Conservation (phyloP, 108 stramenopile genomes). For the Parmales sp. region DNA sequence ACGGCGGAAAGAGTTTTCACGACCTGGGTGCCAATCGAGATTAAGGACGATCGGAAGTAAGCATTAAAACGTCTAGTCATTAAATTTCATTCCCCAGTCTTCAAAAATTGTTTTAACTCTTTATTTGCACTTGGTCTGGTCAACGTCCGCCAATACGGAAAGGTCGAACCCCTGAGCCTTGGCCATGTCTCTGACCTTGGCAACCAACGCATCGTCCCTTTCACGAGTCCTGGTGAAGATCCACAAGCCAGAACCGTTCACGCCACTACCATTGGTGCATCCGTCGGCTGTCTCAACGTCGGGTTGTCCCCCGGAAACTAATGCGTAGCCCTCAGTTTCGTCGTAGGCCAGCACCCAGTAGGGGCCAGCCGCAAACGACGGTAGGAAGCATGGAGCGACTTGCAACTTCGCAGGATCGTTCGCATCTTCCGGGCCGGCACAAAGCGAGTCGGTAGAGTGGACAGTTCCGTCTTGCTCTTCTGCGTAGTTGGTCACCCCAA, state of each 20-base stretch:
- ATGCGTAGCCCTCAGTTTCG: slow-evolving; percentile 40
- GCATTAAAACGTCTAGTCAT: too few relatives aligned
- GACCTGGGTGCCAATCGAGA: too few relatives aligned
- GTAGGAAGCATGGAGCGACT: slow-evolving; percentile 45
- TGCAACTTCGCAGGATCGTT: slow-evolving; percentile 24
- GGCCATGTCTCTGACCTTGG: slow-evolving; percentile 26
- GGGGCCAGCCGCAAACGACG: slow-evolving; percentile 29
- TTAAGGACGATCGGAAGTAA: too few relatives aligned
- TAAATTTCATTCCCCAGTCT: too few relatives aligned
- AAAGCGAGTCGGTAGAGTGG: slow-evolving; percentile 21
- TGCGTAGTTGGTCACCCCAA: slow-evolving; percentile 32
- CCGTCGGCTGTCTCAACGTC: neutral
- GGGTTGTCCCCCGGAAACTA: slow-evolving; percentile 42
- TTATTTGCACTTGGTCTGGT: slow-evolving; percentile 26
- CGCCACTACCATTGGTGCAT: neutral
- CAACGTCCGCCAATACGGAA: slow-evolving; percentile 34
- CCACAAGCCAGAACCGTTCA: slow-evolving; percentile 32
- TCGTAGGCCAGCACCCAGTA: slow-evolving; percentile 48
- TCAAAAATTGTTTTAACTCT: too few relatives aligned
- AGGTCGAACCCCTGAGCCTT: slow-evolving; percentile 33
- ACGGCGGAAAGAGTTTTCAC: too few relatives aligned
- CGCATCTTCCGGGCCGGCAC: slow-evolving; percentile 19
- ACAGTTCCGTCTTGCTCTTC: slow-evolving; percentile 13
- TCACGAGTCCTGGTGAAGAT: slow-evolving; percentile 27
- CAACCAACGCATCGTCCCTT: slow-evolving; percentile 19